Conservation (phyloP, 495 filamentous ascomycete species). For the Immersiella caudata region DNA sequence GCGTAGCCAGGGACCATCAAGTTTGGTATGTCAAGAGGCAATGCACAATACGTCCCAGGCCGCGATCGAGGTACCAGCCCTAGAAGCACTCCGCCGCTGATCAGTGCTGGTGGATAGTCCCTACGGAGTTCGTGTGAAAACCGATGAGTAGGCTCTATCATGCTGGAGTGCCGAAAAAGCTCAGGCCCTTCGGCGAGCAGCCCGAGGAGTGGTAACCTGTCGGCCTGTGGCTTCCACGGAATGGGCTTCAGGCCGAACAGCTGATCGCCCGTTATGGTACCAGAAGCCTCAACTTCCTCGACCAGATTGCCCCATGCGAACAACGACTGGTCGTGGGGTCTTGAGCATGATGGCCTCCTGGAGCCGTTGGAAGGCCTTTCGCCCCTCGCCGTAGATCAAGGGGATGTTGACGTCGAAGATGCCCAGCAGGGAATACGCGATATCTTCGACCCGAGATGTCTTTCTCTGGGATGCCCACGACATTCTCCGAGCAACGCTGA, state of each 20-base stretch:
- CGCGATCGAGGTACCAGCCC: neutral
- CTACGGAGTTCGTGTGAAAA: conserved; percentile 12
- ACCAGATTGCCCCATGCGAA: conserved; percentile 19
- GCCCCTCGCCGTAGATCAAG: conserved; percentile 25
- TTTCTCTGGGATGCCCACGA: conserved; percentile 20
- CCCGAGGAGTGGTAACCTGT: conserved; percentile 4
- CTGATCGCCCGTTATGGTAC: neutral
- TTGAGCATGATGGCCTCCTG: conserved; percentile 23
- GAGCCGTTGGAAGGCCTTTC: conserved; percentile 21
- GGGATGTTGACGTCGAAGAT: conserved; percentile 24
- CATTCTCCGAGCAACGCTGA: conserved; percentile 23
- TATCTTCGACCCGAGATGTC: conserved; percentile 22
- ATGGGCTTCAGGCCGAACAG: neutral
- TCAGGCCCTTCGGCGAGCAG: conserved; percentile 5
- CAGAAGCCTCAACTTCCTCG: neutral
- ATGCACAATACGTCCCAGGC: neutral
- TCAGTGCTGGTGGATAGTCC: neutral
- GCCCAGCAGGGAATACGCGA: conserved; percentile 24
- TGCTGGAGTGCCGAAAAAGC: neutral
- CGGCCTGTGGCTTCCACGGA: neutral
- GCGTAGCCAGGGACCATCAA: neutral
- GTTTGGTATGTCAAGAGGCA: neutral
- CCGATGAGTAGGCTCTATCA: conserved; percentile 5
- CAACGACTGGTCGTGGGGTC: conserved; percentile 16
- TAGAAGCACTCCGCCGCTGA: conserved; percentile 11